phyloP scores from a whole-genome alignment of 1,139 yeast species.

The Geotrichum macrosporum region DNA sequence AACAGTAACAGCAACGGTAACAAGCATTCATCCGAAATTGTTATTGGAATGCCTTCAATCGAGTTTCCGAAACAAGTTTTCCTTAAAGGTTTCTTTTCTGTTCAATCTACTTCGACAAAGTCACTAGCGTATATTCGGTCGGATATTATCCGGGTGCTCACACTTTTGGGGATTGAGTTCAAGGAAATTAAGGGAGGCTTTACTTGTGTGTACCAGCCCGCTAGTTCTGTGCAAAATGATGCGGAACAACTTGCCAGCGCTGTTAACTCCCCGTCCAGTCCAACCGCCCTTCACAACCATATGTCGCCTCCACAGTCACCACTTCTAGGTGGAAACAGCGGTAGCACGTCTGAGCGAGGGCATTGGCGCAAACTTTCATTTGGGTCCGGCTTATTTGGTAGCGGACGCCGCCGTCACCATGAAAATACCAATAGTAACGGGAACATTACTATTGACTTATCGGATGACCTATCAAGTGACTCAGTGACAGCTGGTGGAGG shows the following conservation, averaged over 20 bases:
- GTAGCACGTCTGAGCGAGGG: conserved; percentile 21
- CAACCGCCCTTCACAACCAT: no score
- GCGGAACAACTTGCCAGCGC: not conserved
- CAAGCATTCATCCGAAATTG: conserved; percentile 10
- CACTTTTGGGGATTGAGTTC: conserved; percentile 71
- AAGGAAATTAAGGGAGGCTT: conserved; percentile 95
- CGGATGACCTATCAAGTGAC: conserved; percentile 34
- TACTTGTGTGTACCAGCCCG: conserved; percentile 68
- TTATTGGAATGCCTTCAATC: conserved; percentile 74
- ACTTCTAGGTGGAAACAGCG: not conserved
- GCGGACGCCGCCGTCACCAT: conserved; percentile 25
- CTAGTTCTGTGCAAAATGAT: conserved; percentile 20
- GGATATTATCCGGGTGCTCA: conserved; percentile 74
- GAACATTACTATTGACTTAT: conserved; percentile 26
- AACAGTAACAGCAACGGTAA: no score
- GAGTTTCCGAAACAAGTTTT: conserved; percentile 89
- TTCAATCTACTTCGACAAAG: conserved; percentile 90
- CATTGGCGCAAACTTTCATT: conserved; percentile 38
- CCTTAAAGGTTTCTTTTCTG: conserved; percentile 91
- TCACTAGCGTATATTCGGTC: conserved; percentile 84
- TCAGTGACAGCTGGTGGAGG: conserved; percentile 26
- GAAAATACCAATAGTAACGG: conserved; percentile 27
- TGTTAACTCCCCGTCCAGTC: no score
- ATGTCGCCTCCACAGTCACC: conserved; percentile 2
- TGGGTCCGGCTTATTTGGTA: conserved; percentile 32